These are phyloP conservation scores for Salvia miltiorrhiza DNA, from an alignment of 257 asterid genomes.

Conservation along the genomic window DNA sequence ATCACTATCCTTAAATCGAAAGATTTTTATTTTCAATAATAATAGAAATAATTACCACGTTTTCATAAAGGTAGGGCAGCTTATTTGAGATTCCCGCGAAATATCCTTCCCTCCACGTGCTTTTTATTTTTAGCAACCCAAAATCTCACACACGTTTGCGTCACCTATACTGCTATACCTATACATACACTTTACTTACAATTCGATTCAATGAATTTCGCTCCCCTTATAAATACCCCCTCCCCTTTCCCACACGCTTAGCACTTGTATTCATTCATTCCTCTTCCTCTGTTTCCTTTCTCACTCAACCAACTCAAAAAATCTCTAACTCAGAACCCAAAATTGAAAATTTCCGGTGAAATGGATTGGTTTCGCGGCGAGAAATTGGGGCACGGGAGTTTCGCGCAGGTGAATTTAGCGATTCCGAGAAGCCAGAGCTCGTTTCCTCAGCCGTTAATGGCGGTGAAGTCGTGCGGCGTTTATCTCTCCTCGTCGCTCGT, in stretches of 20 bases:
- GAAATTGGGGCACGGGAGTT: constrained; percentile 72
- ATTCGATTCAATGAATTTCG: constrained; percentile 13
- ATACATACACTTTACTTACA: constrained; percentile 6
- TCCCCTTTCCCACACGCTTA: neutral
- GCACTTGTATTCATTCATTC: neutral
- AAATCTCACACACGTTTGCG: constrained; percentile 23
- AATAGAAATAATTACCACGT: constrained; percentile 39
- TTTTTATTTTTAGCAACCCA: constrained; percentile 29
- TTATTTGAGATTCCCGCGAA: constrained; percentile 29
- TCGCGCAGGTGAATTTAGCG: constrained; percentile 71
- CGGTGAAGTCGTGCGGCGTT: constrained; percentile 62
- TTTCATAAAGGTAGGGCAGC: constrained; percentile 23
- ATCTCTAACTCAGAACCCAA: neutral
- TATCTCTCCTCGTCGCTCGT: constrained; percentile 43
- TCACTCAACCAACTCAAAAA: neutral
- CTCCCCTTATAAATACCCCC: constrained; percentile 34
- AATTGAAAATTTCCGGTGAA: neutral
- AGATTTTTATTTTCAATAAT: neutral
- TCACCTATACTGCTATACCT: constrained; percentile 17
- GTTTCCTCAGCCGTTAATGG: constrained; percentile 43
- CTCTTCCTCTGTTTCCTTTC: constrained; percentile 17
- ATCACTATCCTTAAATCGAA: neutral
- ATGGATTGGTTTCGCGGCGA: constrained; percentile 91
- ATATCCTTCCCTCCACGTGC: constrained; percentile 62
- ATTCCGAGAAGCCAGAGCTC: constrained; percentile 23